Conservation (phyloP, 73 alveolate genomes). For the Tetrahymena borealis region DNA sequence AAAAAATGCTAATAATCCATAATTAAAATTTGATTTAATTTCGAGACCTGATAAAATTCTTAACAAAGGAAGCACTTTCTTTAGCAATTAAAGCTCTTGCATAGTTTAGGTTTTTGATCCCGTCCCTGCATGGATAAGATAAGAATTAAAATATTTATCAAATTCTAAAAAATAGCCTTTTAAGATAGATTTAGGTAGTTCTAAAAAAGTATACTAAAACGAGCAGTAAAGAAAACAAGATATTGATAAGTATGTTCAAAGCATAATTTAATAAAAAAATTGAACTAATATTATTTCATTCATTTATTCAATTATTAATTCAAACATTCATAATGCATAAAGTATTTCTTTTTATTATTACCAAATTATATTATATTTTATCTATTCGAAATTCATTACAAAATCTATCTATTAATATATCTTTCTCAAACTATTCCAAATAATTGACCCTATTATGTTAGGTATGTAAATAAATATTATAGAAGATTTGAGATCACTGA, state of each 20-base stretch:
- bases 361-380: too few relatives aligned
- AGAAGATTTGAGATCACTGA: too few relatives aligned
- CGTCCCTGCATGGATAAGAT: neutral
- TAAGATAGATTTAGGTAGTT: neutral
- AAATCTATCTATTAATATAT: too few relatives aligned
- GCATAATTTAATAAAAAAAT: neutral
- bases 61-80: neutral
- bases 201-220: neutral
- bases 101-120: neutral
- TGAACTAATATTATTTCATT: too few relatives aligned
- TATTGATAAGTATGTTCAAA: neutral
- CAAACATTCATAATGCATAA: too few relatives aligned
- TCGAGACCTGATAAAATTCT: neutral
- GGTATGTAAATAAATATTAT: too few relatives aligned
- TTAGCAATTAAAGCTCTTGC: neutral
- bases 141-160: neutral
- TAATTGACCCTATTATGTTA: too few relatives aligned
- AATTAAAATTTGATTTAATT: neutral
- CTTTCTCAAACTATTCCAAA: too few relatives aligned
- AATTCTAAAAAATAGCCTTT: neutral
- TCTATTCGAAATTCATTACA: too few relatives aligned
- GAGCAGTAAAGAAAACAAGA: neutral
- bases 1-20: neutral
- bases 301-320: too few relatives aligned
- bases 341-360: too few relatives aligned